Base-by-base conservation (phyloP, 2,329 filamentous ascomycete species). In the Ceratocystis papillata region DNA sequence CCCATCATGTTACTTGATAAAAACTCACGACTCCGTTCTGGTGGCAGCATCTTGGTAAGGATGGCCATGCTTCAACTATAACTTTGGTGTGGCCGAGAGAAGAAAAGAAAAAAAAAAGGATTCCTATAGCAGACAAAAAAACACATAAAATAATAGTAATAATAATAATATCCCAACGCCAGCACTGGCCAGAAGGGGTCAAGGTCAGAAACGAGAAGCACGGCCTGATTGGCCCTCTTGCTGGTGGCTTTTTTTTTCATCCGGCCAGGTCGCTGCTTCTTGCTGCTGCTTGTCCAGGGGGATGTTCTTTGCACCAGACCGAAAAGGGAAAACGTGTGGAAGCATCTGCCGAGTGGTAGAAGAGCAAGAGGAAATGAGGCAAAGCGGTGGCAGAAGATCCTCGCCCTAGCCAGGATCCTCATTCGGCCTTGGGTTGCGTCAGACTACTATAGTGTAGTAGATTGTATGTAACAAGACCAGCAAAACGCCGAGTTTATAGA, bases 391-490 rank as follows among this genome's bases (percentile, higher is more conserved):
- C 10, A 62, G n/a, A 22, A 62, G 41, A 45, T 45, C 33, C 59
- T 62, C 6, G 57, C n/a, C 33, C 30, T 22, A 20, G 44, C 41
- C n/a, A 45, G 37, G 33, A 62, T 62, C 25, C 25, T 62, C 37
- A 62, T 17, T 28, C 22, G 50, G 50, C 20, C 50, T 30, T 28
- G 25, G 50, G 50, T 15, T 55, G 50, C 25, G 25, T 55, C 50
- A 55, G 50, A 25, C 28, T 55, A 55, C 50, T 25, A 25, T 55
- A 55, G 50, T 25, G 50, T 55, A 55, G 50, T 55, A 55, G 50
- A 20, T 55, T 55, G 50, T 55, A 55, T 55, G 48, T 63, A 63
- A 44, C 25, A 61, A 61, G n/a, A 37, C 30, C n/a, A 61, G 37
- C 12, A 53, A 63, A 48, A 53, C 62, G 10, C 41, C 61, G 22